Base-by-base conservation (phyloP, 139 green algal species). In the Coelastrella sp. region DNA sequence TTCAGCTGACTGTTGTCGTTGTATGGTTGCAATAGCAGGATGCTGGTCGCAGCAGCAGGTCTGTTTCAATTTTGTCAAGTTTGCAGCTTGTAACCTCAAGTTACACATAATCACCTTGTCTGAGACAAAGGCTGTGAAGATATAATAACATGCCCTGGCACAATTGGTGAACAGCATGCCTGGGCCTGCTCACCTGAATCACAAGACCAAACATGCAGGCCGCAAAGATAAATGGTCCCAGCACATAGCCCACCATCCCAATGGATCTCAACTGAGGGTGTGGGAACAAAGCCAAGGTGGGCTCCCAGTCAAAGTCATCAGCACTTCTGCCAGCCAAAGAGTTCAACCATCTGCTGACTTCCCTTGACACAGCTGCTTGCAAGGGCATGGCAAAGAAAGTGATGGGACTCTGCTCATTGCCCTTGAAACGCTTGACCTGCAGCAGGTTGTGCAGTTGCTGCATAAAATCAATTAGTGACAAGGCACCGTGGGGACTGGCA, bases 131-230 rank as follows among this genome's bases (percentile, higher is more conserved):
- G n/a, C n/a, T n/a, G n/a, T n/a, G n/a, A n/a, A n/a, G n/a, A n/a
- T n/a, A n/a, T n/a, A n/a, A n/a, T n/a, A n/a, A n/a, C n/a, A n/a
- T n/a, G n/a, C n/a, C n/a, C n/a, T n/a, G n/a, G n/a, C n/a, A n/a
- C n/a, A n/a, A n/a, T n/a, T n/a, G n/a, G n/a, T n/a, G n/a, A n/a
- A n/a, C n/a, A n/a, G n/a, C n/a, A n/a, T n/a, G n/a, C 59, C 21
- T 67, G 59, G 0, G 59, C 15, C 8, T 35, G 35, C 76, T 32
- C 57, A 83, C 77, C 60, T 87, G 82, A 4, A 69, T 92, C 11
- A 98, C 95, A 73, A 97, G 97, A 57, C 88, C 91, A 85, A 99
- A 99, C 93, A 99, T 96, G 89, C 91, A 95, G 41, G 96, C 95
- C 0, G 96, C 96, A 87, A 99, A 98, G 25, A 99, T 84, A 87